These are phyloP conservation scores for Russula sp. DNA, from an alignment of 768 basidiomycete genomes.

Conservation along the genomic window DNA sequence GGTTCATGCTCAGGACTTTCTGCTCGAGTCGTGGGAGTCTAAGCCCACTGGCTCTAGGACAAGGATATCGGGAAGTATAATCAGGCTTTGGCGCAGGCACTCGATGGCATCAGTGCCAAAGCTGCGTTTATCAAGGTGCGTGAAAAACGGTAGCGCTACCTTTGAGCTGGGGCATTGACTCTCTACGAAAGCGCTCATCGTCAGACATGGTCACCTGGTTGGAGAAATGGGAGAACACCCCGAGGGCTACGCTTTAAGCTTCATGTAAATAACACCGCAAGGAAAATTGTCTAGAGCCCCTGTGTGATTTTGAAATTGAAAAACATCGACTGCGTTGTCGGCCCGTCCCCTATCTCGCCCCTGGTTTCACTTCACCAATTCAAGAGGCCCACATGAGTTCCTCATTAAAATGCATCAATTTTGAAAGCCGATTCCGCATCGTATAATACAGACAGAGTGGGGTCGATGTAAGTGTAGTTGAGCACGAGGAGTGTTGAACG, in stretches of 20 bases:
- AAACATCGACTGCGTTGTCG: too few species aligned
- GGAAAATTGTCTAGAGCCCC: too few species aligned
- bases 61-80: constrained; percentile 22
- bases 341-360: too few species aligned
- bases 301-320: too few species aligned
- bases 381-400: too few species aligned
- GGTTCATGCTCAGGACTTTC: not conserved
- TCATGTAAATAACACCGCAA: too few species aligned
- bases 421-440: constrained; percentile 8
- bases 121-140: constrained; percentile 17
- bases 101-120: constrained; percentile 21
- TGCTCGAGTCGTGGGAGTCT: not conserved
- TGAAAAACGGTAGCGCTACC: not conserved
- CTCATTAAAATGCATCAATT: constrained; percentile 6
- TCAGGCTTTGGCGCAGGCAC: constrained; percentile 19
- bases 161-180: not conserved
- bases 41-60: not conserved
- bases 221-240: constrained; percentile 15
- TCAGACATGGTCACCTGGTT: constrained; percentile 18
- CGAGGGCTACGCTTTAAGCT: not conserved
- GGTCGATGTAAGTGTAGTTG: constrained; percentile 14
- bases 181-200: constrained; percentile 17
- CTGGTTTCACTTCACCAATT: too few species aligned
- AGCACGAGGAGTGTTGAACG: constrained; percentile 3
- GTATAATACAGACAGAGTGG: constrained; percentile 16